phyloP scores from a whole-genome alignment of 1,284 basidiomycete genomes.

The Boletellus deceptivus region DNA sequence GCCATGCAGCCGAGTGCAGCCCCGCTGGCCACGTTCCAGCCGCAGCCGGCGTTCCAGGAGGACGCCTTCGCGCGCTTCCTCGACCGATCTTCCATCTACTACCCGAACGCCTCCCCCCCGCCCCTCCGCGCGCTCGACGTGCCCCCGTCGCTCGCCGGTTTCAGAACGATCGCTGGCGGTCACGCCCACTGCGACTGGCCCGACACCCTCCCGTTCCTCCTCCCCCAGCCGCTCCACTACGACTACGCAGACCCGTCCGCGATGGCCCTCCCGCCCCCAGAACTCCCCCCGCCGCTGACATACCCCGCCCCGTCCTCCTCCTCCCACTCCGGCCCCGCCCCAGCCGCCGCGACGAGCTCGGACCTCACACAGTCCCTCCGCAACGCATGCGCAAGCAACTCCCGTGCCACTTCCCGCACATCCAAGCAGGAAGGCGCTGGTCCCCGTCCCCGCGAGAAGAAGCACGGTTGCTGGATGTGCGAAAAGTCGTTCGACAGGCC shows the following conservation, averaged over 20 bases:
- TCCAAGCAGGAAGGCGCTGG: conserved; percentile 29
- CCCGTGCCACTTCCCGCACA: conserved; percentile 27
- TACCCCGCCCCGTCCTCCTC: conserved; percentile 1
- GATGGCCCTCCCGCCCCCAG: conserved; percentile 14
- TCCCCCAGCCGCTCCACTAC: conserved; percentile 22
- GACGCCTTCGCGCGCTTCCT: conserved; percentile 24
- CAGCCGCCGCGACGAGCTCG: conserved; percentile 12
- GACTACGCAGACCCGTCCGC: conserved; percentile 11
- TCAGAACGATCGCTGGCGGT: conserved; percentile 23
- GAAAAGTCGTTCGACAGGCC: conserved; percentile 79
- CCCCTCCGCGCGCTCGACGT: conserved; percentile 17
- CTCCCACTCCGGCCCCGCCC: neutral
- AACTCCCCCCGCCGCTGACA: neutral
- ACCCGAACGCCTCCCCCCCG: conserved; percentile 6
- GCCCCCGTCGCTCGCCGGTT: conserved; percentile 20
- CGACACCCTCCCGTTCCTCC: conserved; percentile 19
- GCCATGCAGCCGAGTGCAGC: conserved; percentile 14
- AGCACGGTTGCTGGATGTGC: conserved; percentile 76
- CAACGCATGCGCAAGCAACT: conserved; percentile 24
- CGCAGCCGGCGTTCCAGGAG: conserved; percentile 13
- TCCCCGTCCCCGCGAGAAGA: conserved; percentile 52
- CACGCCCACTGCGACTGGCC: conserved; percentile 27
- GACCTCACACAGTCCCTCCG: conserved; percentile 34
- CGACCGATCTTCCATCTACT: conserved; percentile 28
- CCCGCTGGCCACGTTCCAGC: conserved; percentile 14